These are phyloP conservation scores for Chamaecyparis obtusa DNA, from an alignment of 75 land plant genomes.

Conservation along the genomic window DNA sequence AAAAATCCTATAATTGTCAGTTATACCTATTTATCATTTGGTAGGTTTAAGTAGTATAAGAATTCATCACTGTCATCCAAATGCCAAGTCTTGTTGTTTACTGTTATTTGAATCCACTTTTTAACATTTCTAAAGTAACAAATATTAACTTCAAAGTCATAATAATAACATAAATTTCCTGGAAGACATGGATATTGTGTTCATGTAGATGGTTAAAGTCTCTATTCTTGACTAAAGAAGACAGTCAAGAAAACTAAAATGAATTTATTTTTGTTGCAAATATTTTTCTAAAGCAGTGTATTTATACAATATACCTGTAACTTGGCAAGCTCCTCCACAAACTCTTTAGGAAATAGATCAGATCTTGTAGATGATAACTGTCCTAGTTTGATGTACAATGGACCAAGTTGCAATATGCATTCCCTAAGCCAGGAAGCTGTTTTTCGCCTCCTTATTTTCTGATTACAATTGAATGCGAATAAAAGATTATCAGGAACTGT, in stretches of 20 bases:
- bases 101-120: background rate
- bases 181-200: background rate
- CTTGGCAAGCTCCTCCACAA: conserved; percentile 95
- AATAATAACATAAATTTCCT: background rate
- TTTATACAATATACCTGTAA: conserved; percentile 79
- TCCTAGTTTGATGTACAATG: conserved; percentile 93
- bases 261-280: background rate
- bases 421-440: conserved; percentile 93
- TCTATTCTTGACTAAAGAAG: conserved; percentile 1
- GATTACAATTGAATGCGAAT: background rate
- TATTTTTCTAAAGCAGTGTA: background rate
- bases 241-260: conserved; percentile 2
- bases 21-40: background rate
- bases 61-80: background rate
- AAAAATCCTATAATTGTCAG: background rate
- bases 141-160: background rate
- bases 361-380: conserved; percentile 94
- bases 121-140: background rate
- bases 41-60: background rate
- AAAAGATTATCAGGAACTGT: background rate
- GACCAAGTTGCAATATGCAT: conserved; percentile 83
- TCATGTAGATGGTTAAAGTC: background rate
- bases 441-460: conserved; percentile 69
- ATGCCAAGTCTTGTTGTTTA: background rate
- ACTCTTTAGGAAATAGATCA: conserved; percentile 90